Evolutionary conservation across 148 eudicot species (phyloP).

Genomic region (Dianthus caryophyllus): DNA sequence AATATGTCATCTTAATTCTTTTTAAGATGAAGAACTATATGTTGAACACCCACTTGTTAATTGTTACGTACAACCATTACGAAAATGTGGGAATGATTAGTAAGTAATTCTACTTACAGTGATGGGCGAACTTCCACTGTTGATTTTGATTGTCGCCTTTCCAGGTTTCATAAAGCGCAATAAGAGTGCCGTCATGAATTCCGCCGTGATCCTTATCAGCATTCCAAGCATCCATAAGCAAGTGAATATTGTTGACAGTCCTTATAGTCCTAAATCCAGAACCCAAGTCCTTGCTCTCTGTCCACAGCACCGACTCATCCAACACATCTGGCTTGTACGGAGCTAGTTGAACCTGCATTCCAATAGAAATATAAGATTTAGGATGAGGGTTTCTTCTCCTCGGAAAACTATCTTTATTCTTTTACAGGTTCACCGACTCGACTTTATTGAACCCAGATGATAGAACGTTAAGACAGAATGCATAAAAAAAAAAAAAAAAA

Average conservation of each 20-base stretch:
- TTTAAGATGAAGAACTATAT: too few species aligned
- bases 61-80: neutral
- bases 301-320: conserved; percentile 72
- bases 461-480: neutral
- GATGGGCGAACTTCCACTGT: conserved; percentile 63
- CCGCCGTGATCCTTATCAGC: conserved; percentile 84
- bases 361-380: neutral
- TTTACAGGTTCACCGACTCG: neutral
- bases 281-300: conserved; percentile 61
- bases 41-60: too few species aligned
- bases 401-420: neutral
- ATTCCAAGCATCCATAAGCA: conserved; percentile 60
- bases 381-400: neutral
- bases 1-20: too few species aligned
- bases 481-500: too few species aligned
- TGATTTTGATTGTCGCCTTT: conserved; percentile 86
- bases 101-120: conserved; percentile 39
- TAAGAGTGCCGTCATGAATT: conserved; percentile 62
- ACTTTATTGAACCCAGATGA: neutral
- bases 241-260: conserved; percentile 55
- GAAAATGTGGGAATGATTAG: neutral
- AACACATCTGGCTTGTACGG: conserved; percentile 46
- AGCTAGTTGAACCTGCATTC: conserved; percentile 52
- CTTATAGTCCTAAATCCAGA: conserved; percentile 52
- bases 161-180: conserved; percentile 68